Base-by-base conservation (phyloP, 163 green algal species). In the Chloromonas sp. region DNA sequence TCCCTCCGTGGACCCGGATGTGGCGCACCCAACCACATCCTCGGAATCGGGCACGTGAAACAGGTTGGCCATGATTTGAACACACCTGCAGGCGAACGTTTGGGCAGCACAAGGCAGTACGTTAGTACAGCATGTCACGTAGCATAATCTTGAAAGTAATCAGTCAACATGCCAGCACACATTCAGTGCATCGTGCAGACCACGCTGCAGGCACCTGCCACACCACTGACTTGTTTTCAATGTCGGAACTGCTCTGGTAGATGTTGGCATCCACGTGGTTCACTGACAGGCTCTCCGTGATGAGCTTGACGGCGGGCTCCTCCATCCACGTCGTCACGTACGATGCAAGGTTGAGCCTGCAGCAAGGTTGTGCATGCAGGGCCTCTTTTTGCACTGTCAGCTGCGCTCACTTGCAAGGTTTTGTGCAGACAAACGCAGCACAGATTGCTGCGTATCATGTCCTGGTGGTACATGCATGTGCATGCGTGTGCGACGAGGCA, bases 301-400 rank as follows among this genome's bases (percentile, higher is more conserved):
- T 95, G 5, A 96, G 86, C 82, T 92, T 71, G 8, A 89, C 60
- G 0, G 74, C 88, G 86, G 95, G 91, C 0, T 92, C 92, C 90
- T 95, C 91, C 90, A 95, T 93, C 88, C 85, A 93, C 0, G 92
- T 96, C 2, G 92, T 94, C 15, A 96, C 91, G 87, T 96, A 97
- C 1, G 82, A 91, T 0, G 94, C 94, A 77, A 94, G 85, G 85
- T 95, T 95, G 0, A 94, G 86, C 80, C 90, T 91, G 83, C 78
- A 84, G 81, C 61, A 36, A 36, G 36, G 36, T 36, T 36, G 36
- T 36, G 36, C 36, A 36, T 36, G 36, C 36, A 36, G 36, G 36
- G 36, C 36, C 36, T 36, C 36, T 36, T 36, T 36, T 36, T 36
- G 36, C 36, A 36, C 36, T 36, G 36, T 36, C 36, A 36, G 36